Base-by-base conservation (phyloP, 73 alveolate genomes). In the Chromera velia region DNA sequence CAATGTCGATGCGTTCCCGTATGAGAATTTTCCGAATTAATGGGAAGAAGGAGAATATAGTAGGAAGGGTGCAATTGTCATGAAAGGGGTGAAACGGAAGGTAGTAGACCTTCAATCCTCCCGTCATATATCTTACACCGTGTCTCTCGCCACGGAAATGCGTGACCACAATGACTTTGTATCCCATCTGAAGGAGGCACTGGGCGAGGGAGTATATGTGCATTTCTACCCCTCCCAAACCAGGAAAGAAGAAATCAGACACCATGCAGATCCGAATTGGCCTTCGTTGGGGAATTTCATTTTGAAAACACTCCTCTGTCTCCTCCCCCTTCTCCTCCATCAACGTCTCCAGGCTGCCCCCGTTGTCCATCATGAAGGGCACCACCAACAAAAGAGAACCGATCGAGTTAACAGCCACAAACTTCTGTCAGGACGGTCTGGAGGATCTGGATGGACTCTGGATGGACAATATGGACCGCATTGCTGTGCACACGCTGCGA, bases 191-290 rank as follows among this genome's bases (percentile, higher is more conserved):
- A 28, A 94, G 75, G 45, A 96, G 82, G 72, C 98, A 88, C 85
- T 91, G 92, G 24, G 96, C 97, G 22, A 96, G 90, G 85, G 94
- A 96, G 87, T 87, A 97, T 70, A 90, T 88, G 86, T 97, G 99
- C 91, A 93, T 96, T 88, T 97, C 99, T 0, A 97, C 99, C 22
- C 99, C 99, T 0, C 99, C 99, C 32, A 95, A 83, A 73, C 93
- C 90, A 47, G 96, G 97, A n/a, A 55, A 77, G 32, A 80, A 70
- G 74, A 80, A 70, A 68, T 80, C 86, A 0, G 86, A 80, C 74
- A 80, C 86, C 86, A 80, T 80, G 55, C 80, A 68, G 27, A 80
- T 70, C 33, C 47, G 46, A 69, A 77, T 19, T 17, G 71, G 30
- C 28, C 62, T 28, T 24, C 24, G 64, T 40, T 40, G 55, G 55